Conservation (phyloP, 176 grass and related monocot genomes). For the Luzula sylvatica region DNA sequence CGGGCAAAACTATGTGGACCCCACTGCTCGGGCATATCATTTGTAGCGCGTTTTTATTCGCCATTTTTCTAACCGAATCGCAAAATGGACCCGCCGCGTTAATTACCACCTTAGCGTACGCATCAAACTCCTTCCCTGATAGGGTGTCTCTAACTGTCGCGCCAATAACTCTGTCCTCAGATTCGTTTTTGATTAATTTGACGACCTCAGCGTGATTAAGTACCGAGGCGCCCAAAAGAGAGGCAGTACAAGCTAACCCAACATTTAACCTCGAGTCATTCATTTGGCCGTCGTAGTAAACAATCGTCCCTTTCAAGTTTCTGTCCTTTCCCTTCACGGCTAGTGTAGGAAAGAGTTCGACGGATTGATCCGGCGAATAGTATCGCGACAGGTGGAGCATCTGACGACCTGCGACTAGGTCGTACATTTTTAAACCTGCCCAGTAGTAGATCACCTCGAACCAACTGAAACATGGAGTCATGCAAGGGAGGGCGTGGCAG, state of each 20-base stretch:
- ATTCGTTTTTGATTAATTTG: conserved; percentile 74
- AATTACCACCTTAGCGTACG: conserved; percentile 74
- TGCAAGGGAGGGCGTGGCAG: conserved; percentile 85
- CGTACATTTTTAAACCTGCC: conserved; percentile 86
- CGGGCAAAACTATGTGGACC: conserved; percentile 90
- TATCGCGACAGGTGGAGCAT: conserved; percentile 88
- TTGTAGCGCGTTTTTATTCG: conserved; percentile 38
- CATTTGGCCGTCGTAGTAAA: conserved; percentile 98
- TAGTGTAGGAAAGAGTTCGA: conserved; percentile 82
- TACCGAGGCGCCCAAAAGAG: conserved; percentile 67
- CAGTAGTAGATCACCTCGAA: conserved; percentile 93
- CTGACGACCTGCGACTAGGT: conserved; percentile 77
- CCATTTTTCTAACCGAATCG: conserved; percentile 85
- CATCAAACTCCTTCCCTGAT: conserved; percentile 67
- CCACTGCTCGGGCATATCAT: conserved; percentile 87
- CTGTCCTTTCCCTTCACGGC: conserved; percentile 44
- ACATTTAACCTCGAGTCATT: conserved; percentile 90
- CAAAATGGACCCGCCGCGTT: conserved; percentile 89
- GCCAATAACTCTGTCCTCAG: conserved; percentile 60
- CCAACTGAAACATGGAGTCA: conserved; percentile 98
- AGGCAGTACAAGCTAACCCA: conserved; percentile 73
- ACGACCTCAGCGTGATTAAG: conserved; percentile 95
- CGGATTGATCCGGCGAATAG: conserved; percentile 86
- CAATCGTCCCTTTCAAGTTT: conserved; percentile 85
- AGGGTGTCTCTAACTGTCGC: conserved; percentile 50